phyloP scores from a whole-genome alignment of 1,139 yeast genomes.

The Yamadazyma sp. region DNA sequence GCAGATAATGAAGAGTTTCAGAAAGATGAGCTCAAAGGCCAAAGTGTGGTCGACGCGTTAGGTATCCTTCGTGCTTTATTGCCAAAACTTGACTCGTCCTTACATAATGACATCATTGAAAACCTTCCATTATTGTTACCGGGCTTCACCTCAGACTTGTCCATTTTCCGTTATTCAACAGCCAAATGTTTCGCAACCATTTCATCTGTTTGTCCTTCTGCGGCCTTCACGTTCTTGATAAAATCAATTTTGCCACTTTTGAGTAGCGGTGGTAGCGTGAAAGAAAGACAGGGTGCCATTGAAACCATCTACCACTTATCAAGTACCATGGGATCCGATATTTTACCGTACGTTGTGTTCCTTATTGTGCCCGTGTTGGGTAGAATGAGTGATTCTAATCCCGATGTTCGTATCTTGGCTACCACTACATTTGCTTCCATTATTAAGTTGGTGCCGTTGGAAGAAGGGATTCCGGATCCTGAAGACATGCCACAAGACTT shows the following conservation, averaged over 20 bases:
- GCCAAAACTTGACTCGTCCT: slow-evolving; percentile 54
- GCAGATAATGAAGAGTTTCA: slow-evolving; percentile 35
- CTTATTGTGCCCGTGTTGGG: slow-evolving; percentile 95
- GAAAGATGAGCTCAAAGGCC: slow-evolving; percentile 60
- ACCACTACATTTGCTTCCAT: slow-evolving; percentile 97
- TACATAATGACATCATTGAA: slow-evolving; percentile 51
- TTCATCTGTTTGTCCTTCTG: slow-evolving; percentile 70
- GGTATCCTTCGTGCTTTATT: slow-evolving; percentile 78
- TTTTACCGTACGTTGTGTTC: slow-evolving; percentile 92
- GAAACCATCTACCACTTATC: slow-evolving; percentile 89
- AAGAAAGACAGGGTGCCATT: slow-evolving; percentile 88
- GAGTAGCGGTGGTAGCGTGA: slow-evolving; percentile 73
- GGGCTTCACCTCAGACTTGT: slow-evolving; percentile 66
- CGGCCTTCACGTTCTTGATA: slow-evolving; percentile 79
- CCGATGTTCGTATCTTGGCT: slow-evolving; percentile 84
- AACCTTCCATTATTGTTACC: slow-evolving; percentile 51
- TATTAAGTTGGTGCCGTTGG: slow-evolving; percentile 92
- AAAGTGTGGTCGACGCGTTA: slow-evolving; percentile 79
- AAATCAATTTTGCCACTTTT: slow-evolving; percentile 76
- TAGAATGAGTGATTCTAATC: slow-evolving; percentile 94
- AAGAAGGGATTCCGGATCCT: slow-evolving; percentile 97
- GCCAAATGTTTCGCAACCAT: slow-evolving; percentile 88
- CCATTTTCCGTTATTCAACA: slow-evolving; percentile 87
- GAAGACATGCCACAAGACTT: slow-evolving; percentile 85
- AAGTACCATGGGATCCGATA: slow-evolving; percentile 80